phyloP scores from a whole-genome alignment of 2,329 filamentous ascomycete genomes.

The Bisporella sp. region DNA sequence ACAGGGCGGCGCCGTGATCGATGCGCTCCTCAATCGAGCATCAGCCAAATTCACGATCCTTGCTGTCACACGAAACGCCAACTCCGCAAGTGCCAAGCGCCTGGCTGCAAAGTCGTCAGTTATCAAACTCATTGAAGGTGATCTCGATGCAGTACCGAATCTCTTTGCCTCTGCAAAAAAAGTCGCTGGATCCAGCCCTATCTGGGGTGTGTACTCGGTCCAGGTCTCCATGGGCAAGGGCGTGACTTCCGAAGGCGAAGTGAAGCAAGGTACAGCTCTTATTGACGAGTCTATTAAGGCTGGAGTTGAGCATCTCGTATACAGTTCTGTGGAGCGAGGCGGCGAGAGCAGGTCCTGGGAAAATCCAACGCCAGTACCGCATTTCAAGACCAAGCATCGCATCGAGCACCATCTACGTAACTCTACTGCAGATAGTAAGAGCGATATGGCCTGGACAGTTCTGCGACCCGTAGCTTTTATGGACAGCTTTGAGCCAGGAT shows the following conservation, averaged over 20 bases:
- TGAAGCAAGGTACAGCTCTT: conserved; percentile 42
- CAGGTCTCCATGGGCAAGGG: conserved; percentile 26
- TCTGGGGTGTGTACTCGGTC: conserved; percentile 51
- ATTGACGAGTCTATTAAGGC: conserved; percentile 48
- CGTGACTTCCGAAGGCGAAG: conserved; percentile 28
- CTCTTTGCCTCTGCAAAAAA: conserved; percentile 43
- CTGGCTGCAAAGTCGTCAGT: conserved; percentile 33
- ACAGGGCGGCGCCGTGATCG: conserved; percentile 28
- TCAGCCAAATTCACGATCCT: conserved; percentile 37
- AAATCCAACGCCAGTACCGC: conserved; percentile 44
- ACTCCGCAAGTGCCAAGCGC: conserved; percentile 37
- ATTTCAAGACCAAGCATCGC: conserved; percentile 46
- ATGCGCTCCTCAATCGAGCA: conserved; percentile 28
- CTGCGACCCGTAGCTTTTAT: conserved; percentile 49
- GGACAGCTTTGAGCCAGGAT: conserved; percentile 33
- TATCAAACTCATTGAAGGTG: conserved; percentile 47
- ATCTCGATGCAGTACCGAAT: conserved; percentile 37
- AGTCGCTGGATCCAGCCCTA: conserved; percentile 13
- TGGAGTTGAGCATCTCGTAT: conserved; percentile 54
- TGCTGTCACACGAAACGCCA: conserved; percentile 37
- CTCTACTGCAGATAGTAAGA: too few species aligned
- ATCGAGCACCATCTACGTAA: conserved; percentile 34
- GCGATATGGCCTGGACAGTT: conserved; percentile 44
- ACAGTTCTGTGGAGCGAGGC: conserved; percentile 56
- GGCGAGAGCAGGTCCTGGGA: conserved; percentile 40